phyloP scores from a whole-genome alignment of 495 filamentous ascomycete species.

The Xylaria longipes region DNA sequence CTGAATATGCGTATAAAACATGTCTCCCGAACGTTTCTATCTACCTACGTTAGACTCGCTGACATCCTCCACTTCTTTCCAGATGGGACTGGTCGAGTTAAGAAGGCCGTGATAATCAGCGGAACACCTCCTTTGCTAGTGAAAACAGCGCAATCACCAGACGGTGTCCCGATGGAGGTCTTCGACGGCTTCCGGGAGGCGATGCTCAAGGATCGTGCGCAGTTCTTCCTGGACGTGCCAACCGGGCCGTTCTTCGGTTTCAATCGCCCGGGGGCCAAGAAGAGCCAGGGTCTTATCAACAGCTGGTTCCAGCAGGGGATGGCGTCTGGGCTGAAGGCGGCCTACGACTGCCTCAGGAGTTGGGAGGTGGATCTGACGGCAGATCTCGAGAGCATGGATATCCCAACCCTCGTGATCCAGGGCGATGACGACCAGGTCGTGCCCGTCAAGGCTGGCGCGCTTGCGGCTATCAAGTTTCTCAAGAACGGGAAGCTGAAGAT shows the following conservation, averaged over 20 bases:
- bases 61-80: neutral
- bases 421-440: neutral
- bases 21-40: neutral
- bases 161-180: neutral
- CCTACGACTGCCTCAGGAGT: neutral
- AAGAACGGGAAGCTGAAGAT: neutral
- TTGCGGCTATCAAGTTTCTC: neutral
- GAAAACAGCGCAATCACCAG: neutral
- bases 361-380: neutral
- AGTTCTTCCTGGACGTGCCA: slow-evolving; percentile 1
- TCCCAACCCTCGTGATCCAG: neutral
- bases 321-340: neutral
- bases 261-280: neutral
- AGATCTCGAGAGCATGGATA: neutral
- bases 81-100: neutral
- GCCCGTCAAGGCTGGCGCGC: neutral
- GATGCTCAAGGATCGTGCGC: neutral
- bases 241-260: neutral
- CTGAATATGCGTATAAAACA: neutral
- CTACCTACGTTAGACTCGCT: neutral
- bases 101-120: slow-evolving; percentile 2
- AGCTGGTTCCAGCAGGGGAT: neutral
- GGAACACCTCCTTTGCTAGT: neutral
- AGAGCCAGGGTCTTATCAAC: neutral
- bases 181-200: neutral